Base-by-base conservation (phyloP, 768 basidiomycete species). In the Termitomyces sp. region DNA sequence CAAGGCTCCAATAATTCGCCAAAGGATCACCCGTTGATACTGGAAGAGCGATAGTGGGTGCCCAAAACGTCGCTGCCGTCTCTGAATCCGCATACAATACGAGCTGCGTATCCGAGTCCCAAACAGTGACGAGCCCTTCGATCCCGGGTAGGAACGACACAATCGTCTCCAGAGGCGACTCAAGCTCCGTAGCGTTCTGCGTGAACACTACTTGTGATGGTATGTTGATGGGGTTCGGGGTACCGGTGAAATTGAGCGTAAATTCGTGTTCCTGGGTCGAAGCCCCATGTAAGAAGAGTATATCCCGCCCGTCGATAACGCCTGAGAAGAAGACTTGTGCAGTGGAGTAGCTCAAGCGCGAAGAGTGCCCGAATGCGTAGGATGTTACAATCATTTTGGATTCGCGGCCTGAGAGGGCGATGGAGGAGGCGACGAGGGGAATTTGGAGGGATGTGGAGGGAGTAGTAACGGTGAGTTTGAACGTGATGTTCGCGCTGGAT, bases 41-140 rank as follows among this genome's bases (percentile, higher is more conserved):
- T 5, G 66, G 59, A 3, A 71, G 69, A 5, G 83, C 68, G 42
- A 92, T 74, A 17, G 80, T 76, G 1, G 92, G 92, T 5, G 85
- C 76, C 84, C 87, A 93, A 73, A 90, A 90, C 0, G 84, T 85
- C 30, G 77, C 79, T 2, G 85, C 84, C 0, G 86, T 87, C 14
- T 64, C 70, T 0, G 82, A 76, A 63, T 92, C 89, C 7, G 82
- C 80, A 62, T 76, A 90, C 12, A 92, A 69, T 26, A 93, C 68
- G 19, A 91, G 75, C 61, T 88, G 85, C 1, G 77, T 77, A 43
- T 78, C 72, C 0, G 86, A 84, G 58, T 90, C 88, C 74, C 80
- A 82, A 26, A 89, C 62, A 0, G 85, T 82, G 41, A 85, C 71
- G 4, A 88, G 69, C 4, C 84, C 85, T 34, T 73, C 62, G 51